These are phyloP conservation scores for Castanospermum australe DNA, from an alignment of 306 rosid genomes.

Conservation along the genomic window DNA sequence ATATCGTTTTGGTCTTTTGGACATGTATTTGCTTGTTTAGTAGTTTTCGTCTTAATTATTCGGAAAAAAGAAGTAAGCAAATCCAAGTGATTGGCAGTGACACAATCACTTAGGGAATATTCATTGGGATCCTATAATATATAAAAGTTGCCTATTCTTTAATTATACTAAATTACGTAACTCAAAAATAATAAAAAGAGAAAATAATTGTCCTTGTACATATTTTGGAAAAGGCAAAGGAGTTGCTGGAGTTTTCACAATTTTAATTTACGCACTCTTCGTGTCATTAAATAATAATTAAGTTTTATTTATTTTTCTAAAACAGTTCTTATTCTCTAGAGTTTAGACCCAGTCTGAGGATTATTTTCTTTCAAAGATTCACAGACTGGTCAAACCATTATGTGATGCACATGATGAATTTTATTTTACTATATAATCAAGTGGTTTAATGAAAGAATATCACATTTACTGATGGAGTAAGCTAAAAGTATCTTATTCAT, in stretches of 20 bases:
- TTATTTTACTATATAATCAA: background rate
- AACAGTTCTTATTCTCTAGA: background rate
- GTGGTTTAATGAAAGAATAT: background rate
- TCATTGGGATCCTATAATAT: background rate
- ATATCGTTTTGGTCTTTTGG: no score
- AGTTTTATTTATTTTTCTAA: background rate
- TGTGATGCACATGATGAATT: background rate
- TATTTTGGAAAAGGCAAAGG: no score
- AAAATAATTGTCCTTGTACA: no score
- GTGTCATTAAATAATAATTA: background rate
- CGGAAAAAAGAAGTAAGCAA: background rate
- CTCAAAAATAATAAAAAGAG: no score
- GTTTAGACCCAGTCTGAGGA: background rate
- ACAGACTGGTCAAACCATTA: background rate
- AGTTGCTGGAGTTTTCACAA: no score
- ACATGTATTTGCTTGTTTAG: background rate
- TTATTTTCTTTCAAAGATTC: constrained; percentile 6
- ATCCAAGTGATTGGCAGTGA: background rate
- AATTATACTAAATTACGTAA: background rate
- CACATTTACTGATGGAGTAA: constrained; percentile 17
- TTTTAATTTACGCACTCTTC: background rate
- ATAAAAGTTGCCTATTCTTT: background rate
- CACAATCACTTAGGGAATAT: background rate
- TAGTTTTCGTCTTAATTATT: background rate
- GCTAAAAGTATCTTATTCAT: background rate